phyloP scores from a whole-genome alignment of 2,329 filamentous ascomycete genomes.

The Trichoderma afroharzianum region DNA sequence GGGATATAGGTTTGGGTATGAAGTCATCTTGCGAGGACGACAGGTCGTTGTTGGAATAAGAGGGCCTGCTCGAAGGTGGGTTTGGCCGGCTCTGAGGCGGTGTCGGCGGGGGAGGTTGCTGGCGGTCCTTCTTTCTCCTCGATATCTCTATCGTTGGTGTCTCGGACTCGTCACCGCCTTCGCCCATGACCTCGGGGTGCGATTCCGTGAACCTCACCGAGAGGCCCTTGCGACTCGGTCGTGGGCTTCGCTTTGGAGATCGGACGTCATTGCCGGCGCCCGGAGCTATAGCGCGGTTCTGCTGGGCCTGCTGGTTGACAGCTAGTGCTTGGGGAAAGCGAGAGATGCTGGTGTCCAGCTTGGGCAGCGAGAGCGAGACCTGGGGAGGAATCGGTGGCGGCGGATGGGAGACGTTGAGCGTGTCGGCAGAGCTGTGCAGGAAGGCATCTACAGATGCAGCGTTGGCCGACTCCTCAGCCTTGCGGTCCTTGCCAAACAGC shows the following conservation, averaged over 20 bases:
- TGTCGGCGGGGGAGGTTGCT: slow-evolving; percentile 33
- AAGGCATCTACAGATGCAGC: slow-evolving; percentile 52
- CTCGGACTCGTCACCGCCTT: slow-evolving; percentile 84
- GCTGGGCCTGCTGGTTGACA: slow-evolving; percentile 34
- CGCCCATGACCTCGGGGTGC: slow-evolving; percentile 78
- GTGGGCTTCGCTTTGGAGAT: slow-evolving; percentile 44
- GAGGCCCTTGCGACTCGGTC: slow-evolving; percentile 60
- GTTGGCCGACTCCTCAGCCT: slow-evolving; percentile 31
- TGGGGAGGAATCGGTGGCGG: slow-evolving; percentile 40
- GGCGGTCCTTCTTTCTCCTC: slow-evolving; percentile 46
- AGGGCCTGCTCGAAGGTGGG: slow-evolving; percentile 13
- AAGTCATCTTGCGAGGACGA: slow-evolving; percentile 40
- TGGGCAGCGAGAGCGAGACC: slow-evolving; percentile 51
- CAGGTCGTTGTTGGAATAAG: slow-evolving; percentile 5
- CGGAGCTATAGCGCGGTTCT: slow-evolving; percentile 41
- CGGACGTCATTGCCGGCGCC: slow-evolving; percentile 37
- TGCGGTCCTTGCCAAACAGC: slow-evolving; percentile 46
- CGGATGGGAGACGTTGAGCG: slow-evolving; percentile 50
- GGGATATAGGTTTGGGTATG: slow-evolving; percentile 50
- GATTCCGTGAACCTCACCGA: slow-evolving; percentile 70
- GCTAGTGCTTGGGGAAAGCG: slow-evolving; percentile 50
- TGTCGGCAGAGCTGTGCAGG: slow-evolving; percentile 51
- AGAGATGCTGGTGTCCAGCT: slow-evolving; percentile 54
- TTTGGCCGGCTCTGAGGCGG: slow-evolving; percentile 23
- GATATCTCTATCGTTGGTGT: slow-evolving; percentile 69